These are phyloP conservation scores for Fusarium foetens DNA, from an alignment of 2,329 filamentous ascomycete species.

Conservation along the genomic window DNA sequence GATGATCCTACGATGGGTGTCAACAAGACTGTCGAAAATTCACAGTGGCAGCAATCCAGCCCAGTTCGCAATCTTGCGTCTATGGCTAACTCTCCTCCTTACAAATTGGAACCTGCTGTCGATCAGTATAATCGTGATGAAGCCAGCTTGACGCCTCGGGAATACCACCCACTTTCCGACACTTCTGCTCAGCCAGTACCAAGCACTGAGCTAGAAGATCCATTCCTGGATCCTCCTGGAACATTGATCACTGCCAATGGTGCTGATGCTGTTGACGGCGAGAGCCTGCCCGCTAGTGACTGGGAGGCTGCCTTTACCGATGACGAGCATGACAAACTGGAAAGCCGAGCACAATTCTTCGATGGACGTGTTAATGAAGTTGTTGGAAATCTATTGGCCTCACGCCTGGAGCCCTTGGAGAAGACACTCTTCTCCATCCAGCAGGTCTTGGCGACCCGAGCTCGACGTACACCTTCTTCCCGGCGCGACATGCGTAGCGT, in stretches of 20 bases:
- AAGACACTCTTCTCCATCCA: slow-evolving; percentile 81
- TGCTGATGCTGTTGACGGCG: slow-evolving; percentile 55
- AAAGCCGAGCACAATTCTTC: slow-evolving; percentile 86
- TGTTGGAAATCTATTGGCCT: slow-evolving; percentile 80
- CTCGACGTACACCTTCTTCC: slow-evolving; percentile 64
- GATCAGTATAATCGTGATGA: slow-evolving; percentile 72
- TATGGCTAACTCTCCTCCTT: slow-evolving; percentile 59
- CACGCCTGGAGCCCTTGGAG: slow-evolving; percentile 83
- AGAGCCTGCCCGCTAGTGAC: slow-evolving; percentile 79
- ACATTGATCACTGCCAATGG: slow-evolving; percentile 63
- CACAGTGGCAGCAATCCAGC: slow-evolving; percentile 53
- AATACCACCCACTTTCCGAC: slow-evolving; percentile 60
- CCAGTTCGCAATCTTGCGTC: slow-evolving; percentile 40
- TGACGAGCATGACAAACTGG: slow-evolving; percentile 84
- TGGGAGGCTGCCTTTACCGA: slow-evolving; percentile 91
- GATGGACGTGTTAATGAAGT: slow-evolving; percentile 89
- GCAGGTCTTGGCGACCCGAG: slow-evolving; percentile 69
- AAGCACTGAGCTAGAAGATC: slow-evolving; percentile 70
- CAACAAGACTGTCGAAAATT: slow-evolving; percentile 66
- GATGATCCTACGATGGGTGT: slow-evolving; percentile 78
- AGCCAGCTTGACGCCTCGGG: slow-evolving; percentile 76
- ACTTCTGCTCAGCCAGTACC: slow-evolving; percentile 58
- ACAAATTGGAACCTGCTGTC: slow-evolving; percentile 60
- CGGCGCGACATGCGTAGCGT: slow-evolving; percentile 71
- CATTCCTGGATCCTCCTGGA: slow-evolving; percentile 64